Evolutionary conservation across 2,329 filamentous ascomycete species (phyloP), one percentile per base, ranked within the genome.

Genomic region (Aspergillus tubingensis): DNA sequence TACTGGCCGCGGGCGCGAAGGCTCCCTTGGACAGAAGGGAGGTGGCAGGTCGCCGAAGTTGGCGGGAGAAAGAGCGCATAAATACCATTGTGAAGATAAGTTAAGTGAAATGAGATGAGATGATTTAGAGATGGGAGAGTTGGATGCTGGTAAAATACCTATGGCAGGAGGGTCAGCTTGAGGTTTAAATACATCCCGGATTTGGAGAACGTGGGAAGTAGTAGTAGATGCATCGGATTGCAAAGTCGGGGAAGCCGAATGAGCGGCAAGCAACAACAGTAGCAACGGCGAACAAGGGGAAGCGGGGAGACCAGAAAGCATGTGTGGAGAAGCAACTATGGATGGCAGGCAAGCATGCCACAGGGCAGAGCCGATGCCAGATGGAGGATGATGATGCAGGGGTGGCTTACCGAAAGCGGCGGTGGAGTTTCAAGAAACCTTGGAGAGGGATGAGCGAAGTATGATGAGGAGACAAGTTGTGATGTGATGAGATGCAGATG

Each of bases 31-130:
- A 80, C 68, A 86, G 74, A 66, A 82, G 76, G 68, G 82, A 81
- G 59, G 82, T 80, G 69, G 82, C 79, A 70, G 83, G 83, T 66
- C 84, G 83, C 68, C 80, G 80, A 64, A 86, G 69, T 61, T 74
- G 80, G 75, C 85, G 83, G 61, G 85, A 79, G 73, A 85, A 79
- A 72, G 85, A 85, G 76, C 85, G 84, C 74, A 84, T 74, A 83
- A 89, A 86, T 89, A 84, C 82, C 82, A 84, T 84, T 78, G 69
- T 83, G 80, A 79, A 74, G 30, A 53, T 53, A 17, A 57, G 56
- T 52, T 38, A n/a, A 51, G 27, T 43, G 49, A 11, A 43, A 15
- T 44, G 23, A 17, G 30, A 54, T 47, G 41, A 25, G 53, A 21
- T 21, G 23, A 38, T 19, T 5, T 15, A 41, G 23, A 27, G 43